Conservation (phyloP, 257 asterid species). For the Primulina huaijiensis region DNA sequence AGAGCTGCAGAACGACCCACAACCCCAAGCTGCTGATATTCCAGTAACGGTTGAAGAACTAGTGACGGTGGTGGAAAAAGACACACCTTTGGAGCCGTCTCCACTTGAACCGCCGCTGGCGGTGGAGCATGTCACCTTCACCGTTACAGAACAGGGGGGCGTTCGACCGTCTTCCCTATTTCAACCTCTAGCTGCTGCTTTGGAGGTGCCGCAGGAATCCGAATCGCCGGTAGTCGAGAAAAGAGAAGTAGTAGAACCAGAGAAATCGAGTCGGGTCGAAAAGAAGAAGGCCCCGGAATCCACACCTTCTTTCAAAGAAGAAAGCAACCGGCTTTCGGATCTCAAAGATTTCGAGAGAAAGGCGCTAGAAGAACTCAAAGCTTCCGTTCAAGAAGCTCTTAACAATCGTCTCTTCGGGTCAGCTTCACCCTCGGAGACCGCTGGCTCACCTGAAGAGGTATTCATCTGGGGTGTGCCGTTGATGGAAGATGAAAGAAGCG, state of each 20-base stretch:
- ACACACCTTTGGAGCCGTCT: conserved; percentile 41
- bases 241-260: conserved; percentile 4
- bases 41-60: conserved; percentile 20
- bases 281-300: conserved; percentile 28
- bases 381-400: conserved; percentile 29
- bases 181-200: conserved; percentile 2
- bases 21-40: too few relatives aligned
- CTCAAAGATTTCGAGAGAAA: conserved; percentile 15
- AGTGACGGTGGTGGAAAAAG: conserved; percentile 45
- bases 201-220: conserved; percentile 24
- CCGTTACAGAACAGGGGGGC: too few relatives aligned
- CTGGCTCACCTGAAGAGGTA: conserved; percentile 22
- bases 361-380: conserved; percentile 4
- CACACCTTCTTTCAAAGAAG: conserved; percentile 23
- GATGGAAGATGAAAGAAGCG: conserved; percentile 34
- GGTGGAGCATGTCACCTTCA: conserved; percentile 41
- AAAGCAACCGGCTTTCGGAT: conserved; percentile 35
- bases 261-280: not conserved
- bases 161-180: not conserved
- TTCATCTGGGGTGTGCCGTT: conserved; percentile 37
- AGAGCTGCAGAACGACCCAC: too few relatives aligned
- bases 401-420: conserved; percentile 19
- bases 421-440: too few relatives aligned
- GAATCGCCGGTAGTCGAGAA: conserved; percentile 1
- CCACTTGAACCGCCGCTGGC: conserved; percentile 29